These are phyloP conservation scores for Auxenochlorella protothecoides DNA, from an alignment of 139 green algal species.

Conservation along the genomic window DNA sequence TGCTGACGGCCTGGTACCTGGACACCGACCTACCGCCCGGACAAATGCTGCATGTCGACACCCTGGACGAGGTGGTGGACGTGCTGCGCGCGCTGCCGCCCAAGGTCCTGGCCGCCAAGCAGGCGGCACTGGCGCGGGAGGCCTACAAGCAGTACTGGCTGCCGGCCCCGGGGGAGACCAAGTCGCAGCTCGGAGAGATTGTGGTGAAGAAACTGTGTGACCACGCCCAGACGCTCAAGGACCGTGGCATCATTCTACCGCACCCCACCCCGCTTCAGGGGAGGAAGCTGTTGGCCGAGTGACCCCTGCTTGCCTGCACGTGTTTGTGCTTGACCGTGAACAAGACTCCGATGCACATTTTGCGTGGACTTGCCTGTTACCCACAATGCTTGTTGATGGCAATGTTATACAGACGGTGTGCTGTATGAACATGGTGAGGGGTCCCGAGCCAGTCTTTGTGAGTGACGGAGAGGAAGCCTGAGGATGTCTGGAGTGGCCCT, in stretches of 20 bases:
- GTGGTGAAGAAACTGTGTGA: slow-evolving; percentile 14
- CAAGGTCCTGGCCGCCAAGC: slow-evolving; percentile 1
- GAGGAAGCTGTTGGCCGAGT: too few relatives aligned
- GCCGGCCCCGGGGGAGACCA: background rate
- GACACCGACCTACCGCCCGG: slow-evolving; percentile 2
- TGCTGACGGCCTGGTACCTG: slow-evolving; percentile 1
- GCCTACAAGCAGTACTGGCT: slow-evolving; percentile 9
- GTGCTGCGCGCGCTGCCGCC: slow-evolving; percentile 4
- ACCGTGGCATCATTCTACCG: too few relatives aligned
- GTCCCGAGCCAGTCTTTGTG: too few relatives aligned
- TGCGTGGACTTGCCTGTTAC: too few relatives aligned
- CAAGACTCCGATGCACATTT: too few relatives aligned
- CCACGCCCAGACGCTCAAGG: background rate
- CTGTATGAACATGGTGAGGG: too few relatives aligned
- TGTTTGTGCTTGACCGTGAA: too few relatives aligned
- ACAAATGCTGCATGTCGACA: slow-evolving; percentile 1
- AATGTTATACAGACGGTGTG: too few relatives aligned
- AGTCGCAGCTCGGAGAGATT: slow-evolving; percentile 4
- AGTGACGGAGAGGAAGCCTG: too few relatives aligned
- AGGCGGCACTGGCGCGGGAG: background rate
- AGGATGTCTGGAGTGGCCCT: background rate
- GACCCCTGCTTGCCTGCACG: too few relatives aligned
- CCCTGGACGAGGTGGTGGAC: slow-evolving; percentile 1
- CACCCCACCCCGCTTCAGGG: background rate
- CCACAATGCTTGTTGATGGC: too few relatives aligned